Evolutionary conservation across 1,139 yeast species (phyloP).

Genomic region (Petasospora rhodanensis): DNA sequence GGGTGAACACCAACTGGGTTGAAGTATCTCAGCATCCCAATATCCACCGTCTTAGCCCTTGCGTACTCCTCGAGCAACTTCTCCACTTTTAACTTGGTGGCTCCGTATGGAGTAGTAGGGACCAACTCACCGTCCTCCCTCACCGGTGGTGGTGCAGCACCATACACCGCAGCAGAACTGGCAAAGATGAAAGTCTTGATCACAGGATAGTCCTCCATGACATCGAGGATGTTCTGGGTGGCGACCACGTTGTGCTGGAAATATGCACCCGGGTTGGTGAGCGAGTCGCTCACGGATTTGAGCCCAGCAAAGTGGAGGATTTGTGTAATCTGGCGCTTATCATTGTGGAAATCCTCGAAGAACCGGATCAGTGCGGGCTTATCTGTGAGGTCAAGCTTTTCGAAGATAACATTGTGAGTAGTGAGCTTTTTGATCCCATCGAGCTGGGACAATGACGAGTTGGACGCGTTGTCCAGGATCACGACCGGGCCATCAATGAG

Average conservation of each 20-base stretch:
- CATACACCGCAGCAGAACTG: constrained; percentile 81
- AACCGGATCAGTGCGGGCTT: constrained; percentile 1
- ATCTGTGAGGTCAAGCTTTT: constrained; percentile 9
- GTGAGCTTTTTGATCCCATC: constrained; percentile 57
- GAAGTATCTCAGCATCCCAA: constrained; percentile 70
- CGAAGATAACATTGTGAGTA: constrained; percentile 34
- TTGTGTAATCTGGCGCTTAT: constrained; percentile 28
- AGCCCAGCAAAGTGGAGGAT: constrained; percentile 75
- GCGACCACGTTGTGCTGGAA: constrained; percentile 70
- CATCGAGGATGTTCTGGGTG: constrained; percentile 51
- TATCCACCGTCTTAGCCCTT: constrained; percentile 47
- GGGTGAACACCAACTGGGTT: constrained; percentile 88
- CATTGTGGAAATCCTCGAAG: constrained; percentile 44
- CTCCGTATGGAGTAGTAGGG: constrained; percentile 77
- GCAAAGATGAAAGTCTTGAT: constrained; percentile 66
- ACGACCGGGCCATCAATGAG: constrained; percentile 63
- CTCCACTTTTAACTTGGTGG: constrained; percentile 66
- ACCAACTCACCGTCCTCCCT: constrained; percentile 10
- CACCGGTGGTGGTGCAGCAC: constrained; percentile 46
- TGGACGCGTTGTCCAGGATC: constrained; percentile 64
- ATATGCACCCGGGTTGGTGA: constrained; percentile 64
- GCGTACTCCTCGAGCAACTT: constrained; percentile 53
- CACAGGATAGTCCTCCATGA: constrained; percentile 42
- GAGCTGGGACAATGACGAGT: constrained; percentile 66
- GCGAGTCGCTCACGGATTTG: constrained; percentile 83